Evolutionary conservation across 148 eudicot species (phyloP).

Genomic region (Camellia sinensis): DNA sequence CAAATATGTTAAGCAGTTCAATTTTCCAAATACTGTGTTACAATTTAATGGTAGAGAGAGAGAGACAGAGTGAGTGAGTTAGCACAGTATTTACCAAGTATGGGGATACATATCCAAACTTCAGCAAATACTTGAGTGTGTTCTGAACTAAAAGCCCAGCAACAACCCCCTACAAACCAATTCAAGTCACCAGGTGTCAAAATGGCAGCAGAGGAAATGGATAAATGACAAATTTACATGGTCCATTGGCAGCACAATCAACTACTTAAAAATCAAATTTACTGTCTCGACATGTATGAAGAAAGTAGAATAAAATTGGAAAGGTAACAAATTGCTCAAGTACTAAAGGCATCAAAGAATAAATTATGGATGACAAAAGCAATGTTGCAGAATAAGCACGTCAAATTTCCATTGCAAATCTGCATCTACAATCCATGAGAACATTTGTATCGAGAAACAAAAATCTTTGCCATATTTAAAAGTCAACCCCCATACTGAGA

Average conservation of each 20-base stretch:
- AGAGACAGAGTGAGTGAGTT: neutral
- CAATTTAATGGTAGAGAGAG: neutral
- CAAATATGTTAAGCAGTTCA: neutral
- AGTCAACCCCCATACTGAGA: neutral
- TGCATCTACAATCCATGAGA: too few relatives aligned
- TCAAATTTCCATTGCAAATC: neutral
- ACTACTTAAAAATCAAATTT: neutral
- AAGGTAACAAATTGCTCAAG: too few relatives aligned
- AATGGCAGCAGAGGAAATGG: slow-evolving; percentile 7
- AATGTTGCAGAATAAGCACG: neutral
- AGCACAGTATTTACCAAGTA: slow-evolving; percentile 57
- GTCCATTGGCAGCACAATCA: slow-evolving; percentile 1
- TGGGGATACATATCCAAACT: slow-evolving; percentile 79
- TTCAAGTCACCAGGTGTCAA: slow-evolving; percentile 12
- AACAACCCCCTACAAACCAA: slow-evolving; percentile 75
- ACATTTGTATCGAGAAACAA: neutral
- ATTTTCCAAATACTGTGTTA: neutral
- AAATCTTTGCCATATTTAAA: neutral
- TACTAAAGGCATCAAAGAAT: neutral
- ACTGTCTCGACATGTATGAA: too few relatives aligned
- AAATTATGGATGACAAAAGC: neutral
- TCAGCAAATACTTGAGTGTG: slow-evolving; percentile 82
- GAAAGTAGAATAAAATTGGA: too few relatives aligned
- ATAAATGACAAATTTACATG: neutral
- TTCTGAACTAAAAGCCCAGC: slow-evolving; percentile 96